Percentiles rank a stretch among this genome's conserved stretches.
These are phyloP conservation scores for Seiridium cupressi DNA, from an alignment of 2,329 filamentous ascomycete species.

Conservation along the genomic window DNA sequence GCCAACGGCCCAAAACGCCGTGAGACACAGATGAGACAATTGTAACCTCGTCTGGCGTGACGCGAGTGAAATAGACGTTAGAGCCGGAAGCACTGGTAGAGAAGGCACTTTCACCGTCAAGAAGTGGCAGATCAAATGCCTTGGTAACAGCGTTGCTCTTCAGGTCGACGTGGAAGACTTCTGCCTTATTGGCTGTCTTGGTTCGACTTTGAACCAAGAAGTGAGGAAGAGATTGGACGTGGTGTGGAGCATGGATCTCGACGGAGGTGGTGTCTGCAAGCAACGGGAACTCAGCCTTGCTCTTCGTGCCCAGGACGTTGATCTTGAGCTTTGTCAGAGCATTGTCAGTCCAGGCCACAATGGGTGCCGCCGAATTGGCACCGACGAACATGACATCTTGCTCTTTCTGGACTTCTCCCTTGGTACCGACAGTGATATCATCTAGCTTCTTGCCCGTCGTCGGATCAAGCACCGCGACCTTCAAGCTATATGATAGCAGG, in stretches of 20 bases:
- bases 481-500: slow-evolving; percentile 71
- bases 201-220: slow-evolving; percentile 84
- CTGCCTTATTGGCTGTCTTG: slow-evolving; percentile 69
- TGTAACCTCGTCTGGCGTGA: slow-evolving; percentile 71
- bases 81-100: slow-evolving; percentile 74
- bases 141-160: slow-evolving; percentile 68
- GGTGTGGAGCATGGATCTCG: slow-evolving; percentile 71
- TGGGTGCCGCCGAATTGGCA: slow-evolving; percentile 70
- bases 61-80: slow-evolving; percentile 85
- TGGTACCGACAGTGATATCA: slow-evolving; percentile 70
- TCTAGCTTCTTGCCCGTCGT: slow-evolving; percentile 70
- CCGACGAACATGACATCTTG: slow-evolving; percentile 73
- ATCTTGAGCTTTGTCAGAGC: slow-evolving; percentile 62
- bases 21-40: slow-evolving; percentile 77
- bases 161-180: slow-evolving; percentile 81
- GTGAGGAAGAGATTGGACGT: slow-evolving; percentile 70
- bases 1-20: slow-evolving; percentile 74
- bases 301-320: slow-evolving; percentile 66
- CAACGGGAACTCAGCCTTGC: slow-evolving; percentile 53
- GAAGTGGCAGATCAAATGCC: slow-evolving; percentile 74
- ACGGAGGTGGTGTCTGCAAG: slow-evolving; percentile 47
- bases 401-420: slow-evolving; percentile 65
- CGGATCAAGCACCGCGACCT: slow-evolving; percentile 71
- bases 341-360: slow-evolving; percentile 73
- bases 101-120: slow-evolving; percentile 71